Evolutionary conservation across 202 grass and related monocot genomes (phyloP), one percentile per base, ranked within the genome.

Genomic region (Panicum hallii): DNA sequence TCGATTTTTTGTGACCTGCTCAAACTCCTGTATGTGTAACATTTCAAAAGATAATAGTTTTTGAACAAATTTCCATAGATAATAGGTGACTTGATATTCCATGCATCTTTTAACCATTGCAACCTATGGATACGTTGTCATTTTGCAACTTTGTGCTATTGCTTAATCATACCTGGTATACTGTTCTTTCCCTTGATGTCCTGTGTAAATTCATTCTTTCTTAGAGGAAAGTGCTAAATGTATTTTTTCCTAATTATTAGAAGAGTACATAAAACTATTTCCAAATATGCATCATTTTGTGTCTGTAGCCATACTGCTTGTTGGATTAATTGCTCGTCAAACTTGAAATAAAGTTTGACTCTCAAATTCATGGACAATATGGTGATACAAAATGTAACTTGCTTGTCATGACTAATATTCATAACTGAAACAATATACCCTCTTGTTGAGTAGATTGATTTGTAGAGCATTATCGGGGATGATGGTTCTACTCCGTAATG

Each of bases 1-100:
- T 50, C 67, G 41, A 47, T 57, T 28, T n/a, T 41, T 41, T 67
- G 12, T 75, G 26, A 44, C n/a, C n/a, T 53, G 78, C 32, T 54
- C 20, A 62, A 43, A 83, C 14, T 70, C 52, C 58, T 78, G n/a
- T 44, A 16, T 62, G 11, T 47, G 36, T 64, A 45, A 72, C 42
- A 61, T 68, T 67, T 53, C 11, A 43, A 43, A 28, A 28, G 13
- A 40, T 63, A 28, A n/a, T 28, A 14, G 26, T 13, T 28, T 26
- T 63, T 63, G 23, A 32, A 28, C 0, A 1, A 63, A 30, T 14
- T 63, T 32, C 11, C 11, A n/a, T 2, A 28, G 60, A 8, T 34
- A 30, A 47, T 87, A 48, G 2, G 47, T 69, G 83, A 26, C 28
- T 58, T 77, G 17, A 61, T 85, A 38, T 76, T 15, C 15, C 22